Evolutionary conservation across 2,329 filamentous ascomycete species (phyloP).

Genomic region (Apiospora koreana): DNA sequence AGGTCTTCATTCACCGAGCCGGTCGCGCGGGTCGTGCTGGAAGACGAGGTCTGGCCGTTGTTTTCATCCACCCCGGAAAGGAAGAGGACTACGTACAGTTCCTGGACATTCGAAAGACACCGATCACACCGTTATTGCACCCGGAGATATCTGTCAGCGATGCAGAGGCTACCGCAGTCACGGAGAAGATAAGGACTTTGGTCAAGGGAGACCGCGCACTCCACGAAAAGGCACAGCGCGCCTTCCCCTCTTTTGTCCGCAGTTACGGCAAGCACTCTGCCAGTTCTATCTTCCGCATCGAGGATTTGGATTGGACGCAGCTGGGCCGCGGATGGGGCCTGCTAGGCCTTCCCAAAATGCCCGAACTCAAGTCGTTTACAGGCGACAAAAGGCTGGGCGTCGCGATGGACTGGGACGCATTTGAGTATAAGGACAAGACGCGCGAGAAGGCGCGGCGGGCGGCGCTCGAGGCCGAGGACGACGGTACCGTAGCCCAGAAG

Average conservation of each 20-base stretch:
- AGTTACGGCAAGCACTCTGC: slow-evolving; percentile 91
- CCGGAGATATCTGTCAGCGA: slow-evolving; percentile 60
- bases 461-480: slow-evolving; percentile 49
- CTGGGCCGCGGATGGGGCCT: slow-evolving; percentile 84
- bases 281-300: slow-evolving; percentile 82
- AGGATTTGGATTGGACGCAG: slow-evolving; percentile 82
- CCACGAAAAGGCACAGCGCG: slow-evolving; percentile 86
- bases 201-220: slow-evolving; percentile 56
- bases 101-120: slow-evolving; percentile 83
- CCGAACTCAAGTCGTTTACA: slow-evolving; percentile 75
- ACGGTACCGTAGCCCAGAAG: slow-evolving; percentile 21
- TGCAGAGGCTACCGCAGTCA: slow-evolving; percentile 59
- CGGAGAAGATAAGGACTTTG: slow-evolving; percentile 61
- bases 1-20: slow-evolving; percentile 92
- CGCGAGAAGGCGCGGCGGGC: slow-evolving; percentile 66
- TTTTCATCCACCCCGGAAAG: slow-evolving; percentile 79
- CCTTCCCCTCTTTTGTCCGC: slow-evolving; percentile 91
- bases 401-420: slow-evolving; percentile 67
- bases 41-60: slow-evolving; percentile 78
- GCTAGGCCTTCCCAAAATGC: slow-evolving; percentile 88
- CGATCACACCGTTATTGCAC: slow-evolving; percentile 64
- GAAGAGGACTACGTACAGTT: slow-evolving; percentile 93
- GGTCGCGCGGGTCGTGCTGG: slow-evolving; percentile 90
- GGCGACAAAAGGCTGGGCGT: slow-evolving; percentile 66
- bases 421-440: slow-evolving; percentile 70